These are phyloP conservation scores for Boletales sp. DNA, from an alignment of 768 basidiomycete species.

Conservation along the genomic window DNA sequence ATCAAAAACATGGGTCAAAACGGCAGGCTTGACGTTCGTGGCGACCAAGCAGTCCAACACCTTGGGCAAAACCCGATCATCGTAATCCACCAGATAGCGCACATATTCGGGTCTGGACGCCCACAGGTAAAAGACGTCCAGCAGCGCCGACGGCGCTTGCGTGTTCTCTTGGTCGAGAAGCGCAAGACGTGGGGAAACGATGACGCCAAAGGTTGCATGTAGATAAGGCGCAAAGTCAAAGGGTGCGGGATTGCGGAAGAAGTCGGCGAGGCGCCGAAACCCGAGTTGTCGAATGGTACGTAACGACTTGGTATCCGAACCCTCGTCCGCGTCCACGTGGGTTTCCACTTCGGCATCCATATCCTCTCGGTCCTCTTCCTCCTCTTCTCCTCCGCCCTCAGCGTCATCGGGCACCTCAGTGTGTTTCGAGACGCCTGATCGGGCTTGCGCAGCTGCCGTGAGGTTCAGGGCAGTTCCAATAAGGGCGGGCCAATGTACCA, in stretches of 20 bases:
- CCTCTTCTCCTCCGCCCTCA: slow-evolving; percentile 26
- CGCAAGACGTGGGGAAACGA: slow-evolving; percentile 81
- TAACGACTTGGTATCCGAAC: slow-evolving; percentile 34
- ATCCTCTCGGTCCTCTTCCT: slow-evolving; percentile 32
- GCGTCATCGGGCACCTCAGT: slow-evolving; percentile 20
- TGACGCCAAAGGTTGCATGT: slow-evolving; percentile 55
- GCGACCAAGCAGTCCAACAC: slow-evolving; percentile 80
- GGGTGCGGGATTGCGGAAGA: slow-evolving; percentile 68
- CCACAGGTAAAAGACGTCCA: slow-evolving; percentile 85
- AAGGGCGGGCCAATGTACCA: slow-evolving; percentile 69
- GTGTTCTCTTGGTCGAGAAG: slow-evolving; percentile 80
- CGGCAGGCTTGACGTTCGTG: slow-evolving; percentile 81
- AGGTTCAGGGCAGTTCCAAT: slow-evolving; percentile 67
- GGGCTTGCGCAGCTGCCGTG: slow-evolving; percentile 58
- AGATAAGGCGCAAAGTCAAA: slow-evolving; percentile 81
- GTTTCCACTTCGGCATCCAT: slow-evolving; percentile 34
- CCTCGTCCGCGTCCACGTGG: slow-evolving; percentile 31
- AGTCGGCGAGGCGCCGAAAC: slow-evolving; percentile 81
- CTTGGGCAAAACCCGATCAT: slow-evolving; percentile 65
- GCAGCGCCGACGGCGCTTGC: slow-evolving; percentile 82
- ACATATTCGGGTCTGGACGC: slow-evolving; percentile 54
- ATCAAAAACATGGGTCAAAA: slow-evolving; percentile 79
- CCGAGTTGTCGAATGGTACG: slow-evolving; percentile 79
- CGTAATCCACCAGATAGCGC: slow-evolving; percentile 66
- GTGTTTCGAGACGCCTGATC: slow-evolving; percentile 35